Evolutionary conservation across 371 early-diverging fungal species (phyloP).

Genomic region (Vairimorpha necatrix): DNA sequence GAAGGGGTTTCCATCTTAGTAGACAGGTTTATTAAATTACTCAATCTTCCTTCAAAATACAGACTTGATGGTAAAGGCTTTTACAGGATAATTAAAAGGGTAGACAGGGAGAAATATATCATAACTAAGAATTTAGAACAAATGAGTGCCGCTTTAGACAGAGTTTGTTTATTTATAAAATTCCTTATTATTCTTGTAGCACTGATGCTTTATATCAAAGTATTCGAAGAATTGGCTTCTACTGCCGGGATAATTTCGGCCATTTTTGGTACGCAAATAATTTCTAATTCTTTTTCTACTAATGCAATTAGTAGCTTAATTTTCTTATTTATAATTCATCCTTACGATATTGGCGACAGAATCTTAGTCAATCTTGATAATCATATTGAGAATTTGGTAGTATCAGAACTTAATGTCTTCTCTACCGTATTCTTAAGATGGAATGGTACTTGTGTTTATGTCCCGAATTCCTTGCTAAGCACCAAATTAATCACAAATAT

Average conservation of each 20-base stretch:
- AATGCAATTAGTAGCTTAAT: constrained; percentile 62
- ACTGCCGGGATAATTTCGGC: constrained; percentile 56
- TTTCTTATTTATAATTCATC: constrained; percentile 65
- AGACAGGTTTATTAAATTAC: constrained; percentile 21
- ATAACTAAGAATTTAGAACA: constrained; percentile 60
- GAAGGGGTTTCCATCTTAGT: neutral
- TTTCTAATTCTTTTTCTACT: constrained; percentile 55
- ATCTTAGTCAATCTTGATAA: constrained; percentile 60
- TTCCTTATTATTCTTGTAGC: constrained; percentile 44
- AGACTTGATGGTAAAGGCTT: constrained; percentile 44
- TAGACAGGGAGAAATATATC: constrained; percentile 57
- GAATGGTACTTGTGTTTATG: constrained; percentile 64
- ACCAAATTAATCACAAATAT: constrained; percentile 62
- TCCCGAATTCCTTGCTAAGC: constrained; percentile 62
- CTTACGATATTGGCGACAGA: constrained; percentile 66
- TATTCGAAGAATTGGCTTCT: constrained; percentile 11
- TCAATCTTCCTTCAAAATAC: constrained; percentile 33
- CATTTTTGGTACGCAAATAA: constrained; percentile 63
- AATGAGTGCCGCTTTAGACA: constrained; percentile 59
- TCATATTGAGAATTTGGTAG: constrained; percentile 63
- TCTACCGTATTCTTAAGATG: constrained; percentile 64
- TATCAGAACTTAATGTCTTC: constrained; percentile 65
- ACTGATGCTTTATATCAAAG: constrained; percentile 46
- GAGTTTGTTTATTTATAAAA: constrained; percentile 50
- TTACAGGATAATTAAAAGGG: constrained; percentile 53